Percentiles rank a stretch among this genome's conserved stretches.
Evolutionary conservation across 202 grass and related monocot species (phyloP).

Genomic region (Tripidium arundinaceum): DNA sequence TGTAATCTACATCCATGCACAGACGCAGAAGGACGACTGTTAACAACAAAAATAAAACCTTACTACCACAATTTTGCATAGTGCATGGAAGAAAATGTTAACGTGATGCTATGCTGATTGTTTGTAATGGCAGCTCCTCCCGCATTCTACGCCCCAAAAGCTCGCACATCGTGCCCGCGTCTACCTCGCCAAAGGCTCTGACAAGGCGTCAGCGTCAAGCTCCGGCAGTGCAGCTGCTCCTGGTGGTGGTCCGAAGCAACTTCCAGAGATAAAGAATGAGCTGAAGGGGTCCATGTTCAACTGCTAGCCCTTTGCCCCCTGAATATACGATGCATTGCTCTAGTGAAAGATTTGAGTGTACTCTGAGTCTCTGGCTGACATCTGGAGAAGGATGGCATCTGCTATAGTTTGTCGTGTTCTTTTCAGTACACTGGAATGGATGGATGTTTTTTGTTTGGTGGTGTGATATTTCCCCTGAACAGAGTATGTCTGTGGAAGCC

Average conservation of each 20-base stretch:
- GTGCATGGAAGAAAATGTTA: neutral
- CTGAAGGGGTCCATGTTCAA: conserved; percentile 16
- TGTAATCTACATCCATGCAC: neutral
- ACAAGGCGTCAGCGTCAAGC: neutral
- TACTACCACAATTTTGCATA: neutral
- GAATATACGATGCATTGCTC: neutral
- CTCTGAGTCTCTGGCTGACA: neutral
- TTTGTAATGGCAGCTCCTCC: neutral
- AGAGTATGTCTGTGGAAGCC: neutral
- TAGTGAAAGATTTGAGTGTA: neutral
- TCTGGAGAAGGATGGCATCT: neutral
- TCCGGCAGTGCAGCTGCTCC: neutral
- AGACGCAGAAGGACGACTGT: neutral
- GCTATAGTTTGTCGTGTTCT: neutral
- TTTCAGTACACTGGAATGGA: neutral
- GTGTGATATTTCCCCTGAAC: neutral
- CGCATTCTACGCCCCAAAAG: neutral
- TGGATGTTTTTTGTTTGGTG: neutral
- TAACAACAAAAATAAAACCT: neutral
- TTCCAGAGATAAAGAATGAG: neutral
- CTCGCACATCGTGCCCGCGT: neutral
- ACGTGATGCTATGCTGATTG: neutral
- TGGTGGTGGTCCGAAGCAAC: neutral
- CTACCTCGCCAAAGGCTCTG: neutral
- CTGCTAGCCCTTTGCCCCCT: neutral